Conservation (phyloP, 371 early-diverging fungal genomes). For the Lichtheimia ornata region DNA sequence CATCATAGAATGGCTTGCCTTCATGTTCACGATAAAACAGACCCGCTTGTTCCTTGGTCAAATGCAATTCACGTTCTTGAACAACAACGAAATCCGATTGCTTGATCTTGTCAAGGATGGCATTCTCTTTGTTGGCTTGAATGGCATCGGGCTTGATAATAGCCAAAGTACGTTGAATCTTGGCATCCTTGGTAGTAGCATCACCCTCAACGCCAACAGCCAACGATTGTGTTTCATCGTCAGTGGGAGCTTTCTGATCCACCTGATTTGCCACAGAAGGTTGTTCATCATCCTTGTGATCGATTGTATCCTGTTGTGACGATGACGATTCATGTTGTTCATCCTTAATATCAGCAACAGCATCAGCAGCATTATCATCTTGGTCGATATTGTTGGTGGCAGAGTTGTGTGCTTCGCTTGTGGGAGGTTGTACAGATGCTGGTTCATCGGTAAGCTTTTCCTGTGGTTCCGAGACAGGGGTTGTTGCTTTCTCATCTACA, state of each 20-base stretch:
- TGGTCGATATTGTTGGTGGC: too few relatives aligned
- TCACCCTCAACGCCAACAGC: background rate
- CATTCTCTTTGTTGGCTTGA: conserved; percentile 46
- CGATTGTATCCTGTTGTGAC: too few relatives aligned
- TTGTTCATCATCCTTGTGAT: background rate
- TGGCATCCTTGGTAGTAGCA: conserved; percentile 21
- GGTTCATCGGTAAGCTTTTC: too few relatives aligned
- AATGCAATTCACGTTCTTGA: conserved; percentile 53
- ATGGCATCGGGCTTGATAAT: conserved; percentile 45
- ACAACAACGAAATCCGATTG: conserved; percentile 64
- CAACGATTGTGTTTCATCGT: background rate
- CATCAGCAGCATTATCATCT: too few relatives aligned
- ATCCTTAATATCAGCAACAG: too few relatives aligned
- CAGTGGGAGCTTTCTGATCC: background rate
- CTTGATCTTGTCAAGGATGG: conserved; percentile 56
- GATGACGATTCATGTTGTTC: too few relatives aligned
- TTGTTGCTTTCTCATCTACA: too few relatives aligned
- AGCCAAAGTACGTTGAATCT: conserved; percentile 30
- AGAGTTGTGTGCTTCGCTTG: too few relatives aligned
- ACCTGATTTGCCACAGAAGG: background rate
- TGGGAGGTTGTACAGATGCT: too few relatives aligned
- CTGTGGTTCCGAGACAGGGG: too few relatives aligned
- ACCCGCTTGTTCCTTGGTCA: conserved; percentile 53
- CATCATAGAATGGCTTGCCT: conserved; percentile 68
- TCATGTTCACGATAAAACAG: conserved; percentile 78